A percentile compares a stretch with the other conserved stretches of the same genome.
These are phyloP conservation scores for Sporothrix globosa DNA, from an alignment of 2,329 filamentous ascomycete genomes.

Conservation along the genomic window DNA sequence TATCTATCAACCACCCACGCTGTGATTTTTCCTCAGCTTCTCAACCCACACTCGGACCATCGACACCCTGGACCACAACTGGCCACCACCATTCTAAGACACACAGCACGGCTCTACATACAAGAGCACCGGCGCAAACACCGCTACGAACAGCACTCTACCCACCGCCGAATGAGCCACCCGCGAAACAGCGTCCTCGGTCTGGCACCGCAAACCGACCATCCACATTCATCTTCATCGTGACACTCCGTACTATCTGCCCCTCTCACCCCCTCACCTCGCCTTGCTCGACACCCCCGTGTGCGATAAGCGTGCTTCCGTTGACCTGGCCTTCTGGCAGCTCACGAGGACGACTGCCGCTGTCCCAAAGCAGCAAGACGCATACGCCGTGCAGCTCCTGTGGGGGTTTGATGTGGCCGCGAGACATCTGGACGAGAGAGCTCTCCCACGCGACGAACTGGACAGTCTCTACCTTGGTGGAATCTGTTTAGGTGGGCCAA, in stretches of 20 bases:
- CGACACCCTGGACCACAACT: conserved; percentile 9
- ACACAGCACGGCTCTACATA: conserved; percentile 3
- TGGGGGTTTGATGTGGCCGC: conserved; percentile 16
- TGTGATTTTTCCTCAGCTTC: conserved; percentile 22
- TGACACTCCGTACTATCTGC: neutral
- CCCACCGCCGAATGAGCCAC: neutral
- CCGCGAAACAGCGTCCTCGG: neutral
- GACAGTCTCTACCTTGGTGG: neutral
- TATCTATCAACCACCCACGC: conserved; percentile 24
- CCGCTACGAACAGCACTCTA: neutral
- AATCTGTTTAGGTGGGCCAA: neutral
- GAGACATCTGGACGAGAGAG: neutral
- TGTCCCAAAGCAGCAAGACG: conserved; percentile 25
- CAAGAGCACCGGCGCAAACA: neutral
- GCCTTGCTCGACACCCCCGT: conserved; percentile 9
- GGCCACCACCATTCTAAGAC: conserved; percentile 3
- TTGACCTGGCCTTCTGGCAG: neutral
- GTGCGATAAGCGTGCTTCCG: conserved; percentile 14
- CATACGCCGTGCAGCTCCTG: conserved; percentile 23
- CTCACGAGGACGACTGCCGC: conserved; percentile 22
- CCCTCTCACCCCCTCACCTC: conserved; percentile 10
- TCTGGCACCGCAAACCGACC: neutral
- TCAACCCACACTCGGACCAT: conserved; percentile 16
- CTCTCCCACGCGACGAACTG: neutral
- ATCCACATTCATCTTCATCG: neutral